Conservation (phyloP, 805 yeast species). For the Lipomyces orientalis region DNA sequence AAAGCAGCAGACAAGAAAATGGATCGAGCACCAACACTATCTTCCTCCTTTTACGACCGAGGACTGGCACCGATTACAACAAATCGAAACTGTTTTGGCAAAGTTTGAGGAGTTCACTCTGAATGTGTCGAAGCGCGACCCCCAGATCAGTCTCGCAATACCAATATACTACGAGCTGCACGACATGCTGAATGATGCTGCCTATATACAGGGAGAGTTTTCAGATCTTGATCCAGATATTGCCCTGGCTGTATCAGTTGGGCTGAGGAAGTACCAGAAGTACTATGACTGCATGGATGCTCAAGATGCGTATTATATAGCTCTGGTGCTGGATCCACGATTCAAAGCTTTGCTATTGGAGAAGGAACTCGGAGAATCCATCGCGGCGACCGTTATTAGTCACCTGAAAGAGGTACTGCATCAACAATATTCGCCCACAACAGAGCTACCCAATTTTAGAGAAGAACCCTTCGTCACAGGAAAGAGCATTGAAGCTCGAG, state of each 20-base stretch:
- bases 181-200: background rate
- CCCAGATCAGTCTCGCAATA: background rate
- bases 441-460: background rate
- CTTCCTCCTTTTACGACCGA: slow-evolving; percentile 2
- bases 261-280: slow-evolving; percentile 3
- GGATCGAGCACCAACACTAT: background rate
- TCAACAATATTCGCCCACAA: background rate
- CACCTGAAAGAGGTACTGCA: background rate
- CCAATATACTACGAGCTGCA: slow-evolving; percentile 5
- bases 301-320: slow-evolving; percentile 3
- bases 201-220: background rate
- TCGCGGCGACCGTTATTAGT: background rate
- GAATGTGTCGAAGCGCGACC: background rate
- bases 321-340: slow-evolving; percentile 9
- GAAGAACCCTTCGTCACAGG: background rate
- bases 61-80: slow-evolving; percentile 10
- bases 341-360: background rate
- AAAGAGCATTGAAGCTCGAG: background rate
- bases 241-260: slow-evolving; percentile 4
- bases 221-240: slow-evolving; percentile 3
- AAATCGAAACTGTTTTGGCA: background rate
- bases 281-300: slow-evolving; percentile 7
- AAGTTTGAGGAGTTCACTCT: slow-evolving; percentile 5
- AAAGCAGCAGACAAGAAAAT: slow-evolving; percentile 5
- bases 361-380: slow-evolving; percentile 4